phyloP scores from a whole-genome alignment of 1,284 basidiomycete genomes.

The Rhodotorula sp. region DNA sequence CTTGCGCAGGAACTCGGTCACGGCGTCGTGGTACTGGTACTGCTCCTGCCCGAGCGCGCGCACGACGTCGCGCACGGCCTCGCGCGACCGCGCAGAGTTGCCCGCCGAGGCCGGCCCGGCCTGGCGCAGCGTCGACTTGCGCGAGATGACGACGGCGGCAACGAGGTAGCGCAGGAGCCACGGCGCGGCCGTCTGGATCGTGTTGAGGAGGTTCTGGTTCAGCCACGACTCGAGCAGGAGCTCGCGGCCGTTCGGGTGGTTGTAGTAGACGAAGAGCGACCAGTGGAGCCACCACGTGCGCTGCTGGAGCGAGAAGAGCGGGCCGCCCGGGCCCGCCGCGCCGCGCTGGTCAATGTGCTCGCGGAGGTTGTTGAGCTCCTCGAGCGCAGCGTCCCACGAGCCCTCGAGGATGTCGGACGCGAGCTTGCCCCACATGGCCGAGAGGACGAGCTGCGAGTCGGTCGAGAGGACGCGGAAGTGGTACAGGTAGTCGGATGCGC shows the following conservation, averaged over 20 bases:
- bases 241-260: slow-evolving; percentile 88
- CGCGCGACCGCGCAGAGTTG: slow-evolving; percentile 70
- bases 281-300: slow-evolving; percentile 97
- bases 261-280: slow-evolving; percentile 98
- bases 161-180: slow-evolving; percentile 96
- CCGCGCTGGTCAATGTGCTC: slow-evolving; percentile 84
- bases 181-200: slow-evolving; percentile 92
- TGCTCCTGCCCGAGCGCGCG: slow-evolving; percentile 89
- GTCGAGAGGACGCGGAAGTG: slow-evolving; percentile 97
- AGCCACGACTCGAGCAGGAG: slow-evolving; percentile 95
- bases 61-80: slow-evolving; percentile 83
- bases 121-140: slow-evolving; percentile 57
- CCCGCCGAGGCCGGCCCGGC: slow-evolving; percentile 42
- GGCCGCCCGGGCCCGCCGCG: slow-evolving; percentile 59
- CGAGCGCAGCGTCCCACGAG: slow-evolving; percentile 88
- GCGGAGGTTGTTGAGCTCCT: slow-evolving; percentile 89
- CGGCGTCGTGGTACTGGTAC: slow-evolving; percentile 91
- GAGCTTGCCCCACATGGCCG: slow-evolving; percentile 97
- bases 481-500: slow-evolving; percentile 95
- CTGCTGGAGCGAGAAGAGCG: slow-evolving; percentile 83
- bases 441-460: slow-evolving; percentile 84
- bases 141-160: slow-evolving; percentile 86
- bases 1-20: slow-evolving; percentile 89
- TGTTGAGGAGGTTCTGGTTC: slow-evolving; percentile 93
- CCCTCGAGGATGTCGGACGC: slow-evolving; percentile 93